Evolutionary conservation across 2,329 filamentous ascomycete genomes (phyloP).

Genomic region (Sclerotinia glacialis): DNA sequence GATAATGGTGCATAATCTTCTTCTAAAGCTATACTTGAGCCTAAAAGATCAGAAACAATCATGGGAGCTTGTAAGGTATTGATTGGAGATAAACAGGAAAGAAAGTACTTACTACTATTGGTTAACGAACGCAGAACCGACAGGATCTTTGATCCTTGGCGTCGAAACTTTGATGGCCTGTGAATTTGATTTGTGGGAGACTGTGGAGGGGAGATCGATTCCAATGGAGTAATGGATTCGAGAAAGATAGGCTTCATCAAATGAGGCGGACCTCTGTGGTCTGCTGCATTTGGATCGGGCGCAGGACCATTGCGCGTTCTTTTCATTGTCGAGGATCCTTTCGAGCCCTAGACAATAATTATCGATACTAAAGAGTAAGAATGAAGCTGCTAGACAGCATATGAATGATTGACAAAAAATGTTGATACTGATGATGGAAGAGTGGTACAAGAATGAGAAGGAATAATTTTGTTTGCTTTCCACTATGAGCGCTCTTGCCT

Average conservation of each 20-base stretch:
- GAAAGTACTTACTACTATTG: constrained; percentile 39
- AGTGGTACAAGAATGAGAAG: background rate
- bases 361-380: constrained; percentile 19
- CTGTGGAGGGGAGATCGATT: constrained; percentile 31
- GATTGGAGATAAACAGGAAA: background rate
- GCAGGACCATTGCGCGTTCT: constrained; percentile 26
- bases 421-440: constrained; percentile 6
- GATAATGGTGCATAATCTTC: constrained; percentile 16
- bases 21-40: background rate
- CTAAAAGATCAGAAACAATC: background rate
- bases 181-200: constrained; percentile 29
- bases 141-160: constrained; percentile 45
- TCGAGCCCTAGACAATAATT: background rate
- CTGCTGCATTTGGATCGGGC: constrained; percentile 17
- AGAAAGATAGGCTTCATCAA: constrained; percentile 1
- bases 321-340: constrained; percentile 28
- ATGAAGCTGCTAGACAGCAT: constrained; percentile 15
- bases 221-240: background rate
- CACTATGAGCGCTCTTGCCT: background rate
- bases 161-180: constrained; percentile 42
- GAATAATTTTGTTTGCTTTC: background rate
- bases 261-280: background rate
- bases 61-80: background rate
- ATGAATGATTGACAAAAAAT: constrained; percentile 15
- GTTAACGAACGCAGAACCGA: constrained; percentile 46